Percentiles rank a stretch among this genome's conserved stretches.
These are phyloP conservation scores for sunflower (Helianthus annuus) DNA, from an alignment of 129 eudicot genomes.

Conservation along the genomic window HanXRQr2.0-SUNRISE NC_035440.2:148597615-148598114, in stretches of 20 bases:
- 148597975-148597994: neutral
- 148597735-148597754: conserved; percentile 16
- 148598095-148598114: neutral
- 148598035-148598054: conserved; percentile 22
- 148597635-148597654: conserved; percentile 46
- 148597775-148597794: conserved; percentile 8
- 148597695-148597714: conserved; percentile 68
- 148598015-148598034: conserved; percentile 51
- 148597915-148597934: neutral
- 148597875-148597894: neutral
- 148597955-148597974: neutral
- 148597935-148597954: neutral
- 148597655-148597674: conserved; percentile 64
- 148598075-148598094: neutral
- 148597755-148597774: conserved; percentile 10
- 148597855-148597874: neutral
- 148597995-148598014: conserved; percentile 26
- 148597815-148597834: neutral
- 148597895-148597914: neutral
- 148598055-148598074: conserved; percentile 19
- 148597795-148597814: conserved; percentile 8
- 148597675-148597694: conserved; percentile 67
- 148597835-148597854: neutral
- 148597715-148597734: conserved; percentile 49
- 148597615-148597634: conserved; percentile 15